Evolutionary conservation across 345 rosid genomes (phyloP).

Genomic region (Camelina sativa): DNA sequence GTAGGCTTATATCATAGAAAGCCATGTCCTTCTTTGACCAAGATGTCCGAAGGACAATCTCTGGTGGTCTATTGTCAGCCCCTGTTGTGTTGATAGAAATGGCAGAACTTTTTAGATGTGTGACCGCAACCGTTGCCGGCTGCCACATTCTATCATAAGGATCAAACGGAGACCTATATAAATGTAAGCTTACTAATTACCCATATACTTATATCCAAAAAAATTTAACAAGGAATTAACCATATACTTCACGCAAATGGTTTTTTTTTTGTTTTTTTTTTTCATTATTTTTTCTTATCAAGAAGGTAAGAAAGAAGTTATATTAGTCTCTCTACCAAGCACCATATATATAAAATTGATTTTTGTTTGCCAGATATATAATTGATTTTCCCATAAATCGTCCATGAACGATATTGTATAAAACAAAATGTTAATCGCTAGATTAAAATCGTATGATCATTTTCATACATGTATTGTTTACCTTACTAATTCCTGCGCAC

Average conservation of each 20-base stretch:
- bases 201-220: background rate
- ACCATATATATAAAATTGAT: too few species aligned
- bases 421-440: background rate
- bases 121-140: background rate
- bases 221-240: too few species aligned
- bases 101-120: slow-evolving; percentile 19
- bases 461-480: background rate
- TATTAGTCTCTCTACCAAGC: too few species aligned
- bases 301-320: background rate
- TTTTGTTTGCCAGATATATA: too few species aligned
- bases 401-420: too few species aligned
- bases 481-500: slow-evolving; percentile 32
- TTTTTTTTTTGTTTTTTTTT: too few species aligned
- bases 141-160: slow-evolving; percentile 36
- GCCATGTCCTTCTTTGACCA: slow-evolving; percentile 10
- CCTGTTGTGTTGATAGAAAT: slow-evolving; percentile 24
- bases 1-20: slow-evolving; percentile 9
- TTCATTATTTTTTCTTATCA: background rate
- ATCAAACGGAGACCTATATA: slow-evolving; percentile 33
- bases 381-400: too few species aligned
- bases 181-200: background rate
- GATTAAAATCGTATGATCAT: background rate
- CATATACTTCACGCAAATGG: too few species aligned
- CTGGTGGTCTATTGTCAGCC: slow-evolving; percentile 33
- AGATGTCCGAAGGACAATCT: slow-evolving; percentile 32